Evolutionary conservation across 1,284 basidiomycete genomes (phyloP).

Genomic region (Exobasidium cylindrosporum): DNA sequence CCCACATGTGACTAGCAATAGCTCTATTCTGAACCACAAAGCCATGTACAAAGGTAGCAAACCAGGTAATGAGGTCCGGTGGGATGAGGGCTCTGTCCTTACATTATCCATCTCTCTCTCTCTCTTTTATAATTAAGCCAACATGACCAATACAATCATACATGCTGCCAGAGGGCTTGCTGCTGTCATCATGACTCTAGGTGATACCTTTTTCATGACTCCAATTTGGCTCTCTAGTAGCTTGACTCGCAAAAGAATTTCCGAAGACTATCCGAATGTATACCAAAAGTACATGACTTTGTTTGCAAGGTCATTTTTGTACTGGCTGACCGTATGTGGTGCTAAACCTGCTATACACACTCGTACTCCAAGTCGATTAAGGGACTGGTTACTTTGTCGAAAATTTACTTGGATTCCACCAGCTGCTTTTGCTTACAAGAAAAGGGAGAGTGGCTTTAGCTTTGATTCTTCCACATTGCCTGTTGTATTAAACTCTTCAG

Average conservation of each 20-base stretch:
- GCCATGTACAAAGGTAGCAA: no score
- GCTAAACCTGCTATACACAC: neutral
- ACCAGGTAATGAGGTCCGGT: no score
- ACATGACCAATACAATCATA: neutral
- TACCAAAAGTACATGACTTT: constrained; percentile 2
- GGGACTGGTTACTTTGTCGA: constrained; percentile 5
- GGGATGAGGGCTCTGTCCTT: no score
- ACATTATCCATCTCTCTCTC: neutral
- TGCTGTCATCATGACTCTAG: neutral
- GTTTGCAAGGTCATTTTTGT: neutral
- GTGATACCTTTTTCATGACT: neutral
- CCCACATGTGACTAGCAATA: no score
- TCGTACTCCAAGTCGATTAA: neutral
- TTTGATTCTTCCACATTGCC: constrained; percentile 4
- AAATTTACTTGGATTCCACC: constrained; percentile 11
- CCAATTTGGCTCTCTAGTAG: neutral
- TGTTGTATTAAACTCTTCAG: neutral
- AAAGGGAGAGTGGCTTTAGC: neutral
- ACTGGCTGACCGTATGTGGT: neutral
- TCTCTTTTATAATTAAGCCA: neutral
- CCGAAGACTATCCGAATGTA: neutral
- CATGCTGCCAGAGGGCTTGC: neutral
- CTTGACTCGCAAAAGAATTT: neutral
- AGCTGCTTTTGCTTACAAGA: neutral
- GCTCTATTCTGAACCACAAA: no score